These are phyloP conservation scores for Eutrema japonicum DNA, from an alignment of 345 rosid species.

Conservation along the genomic window DNA sequence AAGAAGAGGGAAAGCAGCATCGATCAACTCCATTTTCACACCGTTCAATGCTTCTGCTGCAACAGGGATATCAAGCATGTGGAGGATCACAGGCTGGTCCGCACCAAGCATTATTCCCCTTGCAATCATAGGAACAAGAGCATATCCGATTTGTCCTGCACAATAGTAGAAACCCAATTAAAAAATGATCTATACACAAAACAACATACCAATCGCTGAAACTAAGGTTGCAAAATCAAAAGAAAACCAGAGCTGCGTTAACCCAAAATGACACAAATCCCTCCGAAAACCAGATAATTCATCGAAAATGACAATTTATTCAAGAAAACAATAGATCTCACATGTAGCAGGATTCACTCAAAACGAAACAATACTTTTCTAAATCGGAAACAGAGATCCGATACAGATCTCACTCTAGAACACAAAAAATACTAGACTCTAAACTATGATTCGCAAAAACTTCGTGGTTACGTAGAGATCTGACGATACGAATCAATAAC, in stretches of 20 bases:
- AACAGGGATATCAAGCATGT: constrained; percentile 96
- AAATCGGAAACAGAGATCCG: constrained; percentile 7
- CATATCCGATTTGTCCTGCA: constrained; percentile 98
- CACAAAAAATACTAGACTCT: not conserved
- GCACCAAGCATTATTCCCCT: constrained; percentile 96
- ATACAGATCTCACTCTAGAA: not conserved
- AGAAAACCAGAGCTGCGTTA: not conserved
- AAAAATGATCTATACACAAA: not conserved
- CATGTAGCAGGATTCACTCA: constrained; percentile 11
- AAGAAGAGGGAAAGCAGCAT: constrained; percentile 95
- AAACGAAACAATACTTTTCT: not conserved
- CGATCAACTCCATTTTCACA: constrained; percentile 94
- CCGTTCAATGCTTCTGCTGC: constrained; percentile 99
- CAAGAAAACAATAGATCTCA: not conserved
- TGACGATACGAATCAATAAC: constrained; percentile 12
- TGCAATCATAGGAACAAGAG: constrained; percentile 97
- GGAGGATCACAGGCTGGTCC: constrained; percentile 97
- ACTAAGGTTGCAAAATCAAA: not conserved
- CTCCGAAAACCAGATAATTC: not conserved
- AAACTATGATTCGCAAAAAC: not conserved
- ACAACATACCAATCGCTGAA: not conserved
- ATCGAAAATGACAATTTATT: not conserved
- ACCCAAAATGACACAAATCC: not conserved
- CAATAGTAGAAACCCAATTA: not conserved
- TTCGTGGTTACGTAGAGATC: constrained; percentile 16